Percentiles rank a stretch among this genome's conserved stretches.
Evolutionary conservation across 768 basidiomycete genomes (phyloP).

Genomic region (Omphalotus guepiniiformis): DNA sequence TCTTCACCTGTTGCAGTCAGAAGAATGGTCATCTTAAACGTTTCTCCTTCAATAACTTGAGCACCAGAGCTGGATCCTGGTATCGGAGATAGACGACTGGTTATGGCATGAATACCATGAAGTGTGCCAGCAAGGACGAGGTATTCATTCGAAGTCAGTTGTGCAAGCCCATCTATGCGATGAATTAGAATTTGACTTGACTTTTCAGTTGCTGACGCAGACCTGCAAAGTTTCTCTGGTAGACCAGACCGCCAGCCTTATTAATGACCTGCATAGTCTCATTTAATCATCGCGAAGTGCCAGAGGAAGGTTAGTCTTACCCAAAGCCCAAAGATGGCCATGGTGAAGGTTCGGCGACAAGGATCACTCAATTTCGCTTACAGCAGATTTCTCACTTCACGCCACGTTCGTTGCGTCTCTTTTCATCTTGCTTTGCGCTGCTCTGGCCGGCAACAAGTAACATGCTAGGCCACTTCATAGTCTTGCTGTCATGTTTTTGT

Average conservation of each 20-base stretch:
- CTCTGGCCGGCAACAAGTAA: background rate
- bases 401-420: background rate
- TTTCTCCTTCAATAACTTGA: conserved; percentile 94
- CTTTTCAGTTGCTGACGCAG: conserved; percentile 16
- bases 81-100: conserved; percentile 81
- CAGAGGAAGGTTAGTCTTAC: conserved; percentile 34
- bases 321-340: conserved; percentile 84
- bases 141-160: conserved; percentile 89
- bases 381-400: background rate
- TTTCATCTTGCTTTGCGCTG: background rate
- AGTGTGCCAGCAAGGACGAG: conserved; percentile 94
- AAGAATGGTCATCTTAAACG: conserved; percentile 90
- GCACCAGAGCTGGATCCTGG: conserved; percentile 74
- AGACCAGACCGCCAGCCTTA: conserved; percentile 96
- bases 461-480: background rate
- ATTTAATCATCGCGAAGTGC: background rate
- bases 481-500: background rate
- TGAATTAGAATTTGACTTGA: conserved; percentile 3
- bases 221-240: conserved; percentile 91
- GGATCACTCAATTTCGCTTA: background rate
- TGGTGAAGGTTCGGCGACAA: conserved; percentile 21
- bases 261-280: conserved; percentile 76
- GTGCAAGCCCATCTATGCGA: conserved; percentile 79
- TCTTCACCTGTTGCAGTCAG: conserved; percentile 82
- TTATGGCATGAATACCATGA: conserved; percentile 99